phyloP scores from a whole-genome alignment of 2,329 filamentous ascomycete species.

The Aspergillus novofumigatus region DNA sequence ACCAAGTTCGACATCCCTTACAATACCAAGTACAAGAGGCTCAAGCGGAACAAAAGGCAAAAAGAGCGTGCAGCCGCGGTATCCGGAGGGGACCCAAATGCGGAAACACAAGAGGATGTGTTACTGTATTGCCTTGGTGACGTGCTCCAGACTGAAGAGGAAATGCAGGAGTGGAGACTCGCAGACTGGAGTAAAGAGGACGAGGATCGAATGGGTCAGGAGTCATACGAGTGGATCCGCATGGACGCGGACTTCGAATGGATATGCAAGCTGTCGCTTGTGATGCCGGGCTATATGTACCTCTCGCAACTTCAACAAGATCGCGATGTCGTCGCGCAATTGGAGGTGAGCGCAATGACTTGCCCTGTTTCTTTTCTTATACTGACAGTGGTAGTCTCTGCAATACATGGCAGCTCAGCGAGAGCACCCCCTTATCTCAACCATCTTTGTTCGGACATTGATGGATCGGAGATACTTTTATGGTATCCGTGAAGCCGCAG shows the following conservation, averaged over 20 bases:
- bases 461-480: conserved; percentile 92
- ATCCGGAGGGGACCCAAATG: conserved; percentile 58
- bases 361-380: not conserved
- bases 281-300: conserved; percentile 95
- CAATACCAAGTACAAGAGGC: conserved; percentile 97
- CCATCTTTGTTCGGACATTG: conserved; percentile 81
- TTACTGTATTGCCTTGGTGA: conserved; percentile 90
- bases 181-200: conserved; percentile 87
- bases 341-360: conserved; percentile 45
- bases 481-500: conserved; percentile 83
- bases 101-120: conserved; percentile 70
- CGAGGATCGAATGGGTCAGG: conserved; percentile 86
- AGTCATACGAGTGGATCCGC: conserved; percentile 98
- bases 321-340: conserved; percentile 86
- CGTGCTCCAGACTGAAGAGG: conserved; percentile 76
- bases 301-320: conserved; percentile 96
- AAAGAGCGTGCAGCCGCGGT: conserved; percentile 69
- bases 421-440: conserved; percentile 77
- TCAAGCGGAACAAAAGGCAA: conserved; percentile 81
- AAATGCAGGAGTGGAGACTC: conserved; percentile 77
- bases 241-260: conserved; percentile 98
- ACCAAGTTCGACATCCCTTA: conserved; percentile 93
- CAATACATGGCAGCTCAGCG: conserved; percentile 66
- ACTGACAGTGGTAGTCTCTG: conserved; percentile 51
- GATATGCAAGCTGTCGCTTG: conserved; percentile 78